Evolutionary conservation across 345 rosid species (phyloP), one percentile per base, ranked within the genome.

Genomic region (Euclidium syriacum): DNA sequence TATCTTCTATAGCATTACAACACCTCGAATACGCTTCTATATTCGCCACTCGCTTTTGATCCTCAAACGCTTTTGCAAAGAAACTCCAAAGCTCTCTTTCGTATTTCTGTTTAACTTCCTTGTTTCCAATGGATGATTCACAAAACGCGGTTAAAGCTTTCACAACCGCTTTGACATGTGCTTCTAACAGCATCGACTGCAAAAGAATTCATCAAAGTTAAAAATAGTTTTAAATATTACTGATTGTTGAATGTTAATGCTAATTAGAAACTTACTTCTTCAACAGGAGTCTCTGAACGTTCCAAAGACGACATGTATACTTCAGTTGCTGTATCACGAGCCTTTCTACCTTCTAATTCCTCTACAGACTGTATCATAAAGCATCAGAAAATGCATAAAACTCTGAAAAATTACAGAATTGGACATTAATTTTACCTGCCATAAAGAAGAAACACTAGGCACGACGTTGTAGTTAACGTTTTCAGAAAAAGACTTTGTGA

Each of bases 21-120:
- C 79, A 78, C 52, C 67, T 75, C 18, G 72, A 67, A 59, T 81
- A 80, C 3, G 75, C 77, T 56, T 73, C 80, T 65, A 67, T 34
- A 63, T 49, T 38, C 26, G 64, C 73, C 59, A 65, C 73, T 70
- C 69, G 70, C 64, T 65, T 64, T 30, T 43, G 66, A 66, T 66
- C 74, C 73, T 78, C 73, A 52, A 78, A 64, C 49, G 79, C 72
- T 47, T 71, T 71, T 33, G 65, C 65, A 51, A 75, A 64, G 69
- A 78, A 71, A 59, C 32, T 64, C 59, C 75, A 71, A 43, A 78
- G 77, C 11, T 75, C 75, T 35, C 48, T 61, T 60, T 49, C 68
- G 59, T 64, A 72, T 42, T 72, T 75, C 52, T 68, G 68, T 44
- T 74, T 78, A 10, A 65, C 56, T 58, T 63, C 49, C 11, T 46